These are phyloP conservation scores for Crucihimalaya himalaica DNA, from an alignment of 345 rosid species.

Conservation along the genomic window DNA sequence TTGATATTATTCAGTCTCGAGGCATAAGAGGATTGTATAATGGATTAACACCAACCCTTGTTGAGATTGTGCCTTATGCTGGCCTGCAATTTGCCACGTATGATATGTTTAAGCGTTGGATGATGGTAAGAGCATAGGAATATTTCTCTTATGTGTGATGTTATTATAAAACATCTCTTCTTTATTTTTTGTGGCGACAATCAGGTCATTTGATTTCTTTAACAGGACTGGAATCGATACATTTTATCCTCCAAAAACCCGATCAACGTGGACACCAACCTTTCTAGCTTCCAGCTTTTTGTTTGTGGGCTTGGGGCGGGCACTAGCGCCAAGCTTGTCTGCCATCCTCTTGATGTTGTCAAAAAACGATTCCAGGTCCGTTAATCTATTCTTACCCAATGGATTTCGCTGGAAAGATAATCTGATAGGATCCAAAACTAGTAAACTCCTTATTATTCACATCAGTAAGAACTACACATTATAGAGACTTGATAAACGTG, in stretches of 20 bases:
- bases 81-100: conserved; percentile 97
- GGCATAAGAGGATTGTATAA: conserved; percentile 87
- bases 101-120: conserved; percentile 91
- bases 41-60: conserved; percentile 90
- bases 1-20: conserved; percentile 68
- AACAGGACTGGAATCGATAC: conserved; percentile 70
- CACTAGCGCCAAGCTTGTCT: conserved; percentile 97
- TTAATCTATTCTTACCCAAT: neutral
- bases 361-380: conserved; percentile 96
- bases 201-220: conserved; percentile 13
- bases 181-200: neutral
- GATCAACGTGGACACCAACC: conserved; percentile 42
- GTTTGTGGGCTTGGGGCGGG: conserved; percentile 92
- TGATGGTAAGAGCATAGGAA: conserved; percentile 52
- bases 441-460: neutral
- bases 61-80: conserved; percentile 95
- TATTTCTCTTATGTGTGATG: neutral
- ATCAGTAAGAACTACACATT: neutral
- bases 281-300: conserved; percentile 81
- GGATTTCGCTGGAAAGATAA: conserved; percentile 6
- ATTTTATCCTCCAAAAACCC: conserved; percentile 46
- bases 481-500: neutral
- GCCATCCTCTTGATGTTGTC: conserved; percentile 98
- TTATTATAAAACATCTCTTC: neutral
- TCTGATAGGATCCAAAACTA: neutral